These are phyloP conservation scores for Citrullus colocynthis DNA, from an alignment of 306 rosid genomes.

Conservation along the genomic window DNA sequence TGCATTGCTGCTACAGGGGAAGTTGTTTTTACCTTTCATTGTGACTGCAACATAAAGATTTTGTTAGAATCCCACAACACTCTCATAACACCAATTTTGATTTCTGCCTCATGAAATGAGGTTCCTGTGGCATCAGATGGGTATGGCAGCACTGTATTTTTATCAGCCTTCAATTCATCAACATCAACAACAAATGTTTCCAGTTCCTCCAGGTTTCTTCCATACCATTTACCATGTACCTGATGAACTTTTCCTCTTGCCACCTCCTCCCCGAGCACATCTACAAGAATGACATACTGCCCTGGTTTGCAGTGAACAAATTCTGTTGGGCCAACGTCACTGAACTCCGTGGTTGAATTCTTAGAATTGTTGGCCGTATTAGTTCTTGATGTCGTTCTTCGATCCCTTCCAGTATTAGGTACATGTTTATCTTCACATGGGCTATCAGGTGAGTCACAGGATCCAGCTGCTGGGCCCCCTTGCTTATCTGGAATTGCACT, in stretches of 20 bases:
- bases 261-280: constrained; percentile 37
- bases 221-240: constrained; percentile 54
- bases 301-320: constrained; percentile 42
- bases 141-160: constrained; percentile 39
- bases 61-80: constrained; percentile 65
- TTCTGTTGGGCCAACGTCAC: constrained; percentile 21
- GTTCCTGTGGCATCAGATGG: constrained; percentile 49
- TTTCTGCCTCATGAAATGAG: constrained; percentile 62
- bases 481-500: constrained; percentile 37
- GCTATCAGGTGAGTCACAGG: constrained; percentile 34
- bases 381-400: constrained; percentile 18
- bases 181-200: constrained; percentile 51
- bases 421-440: constrained; percentile 28
- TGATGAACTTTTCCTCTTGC: constrained; percentile 56
- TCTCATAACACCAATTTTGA: constrained; percentile 56
- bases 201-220: constrained; percentile 46
- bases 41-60: constrained; percentile 21
- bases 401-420: constrained; percentile 33
- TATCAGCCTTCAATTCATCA: constrained; percentile 46
- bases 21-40: constrained; percentile 2
- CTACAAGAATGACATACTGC: constrained; percentile 34
- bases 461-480: constrained; percentile 26
- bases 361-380: constrained; percentile 18
- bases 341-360: constrained; percentile 23
- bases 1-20: background rate